Base-by-base conservation (phyloP, 2,329 filamentous ascomycete genomes). In the Arthrobotrys iridis region DNA sequence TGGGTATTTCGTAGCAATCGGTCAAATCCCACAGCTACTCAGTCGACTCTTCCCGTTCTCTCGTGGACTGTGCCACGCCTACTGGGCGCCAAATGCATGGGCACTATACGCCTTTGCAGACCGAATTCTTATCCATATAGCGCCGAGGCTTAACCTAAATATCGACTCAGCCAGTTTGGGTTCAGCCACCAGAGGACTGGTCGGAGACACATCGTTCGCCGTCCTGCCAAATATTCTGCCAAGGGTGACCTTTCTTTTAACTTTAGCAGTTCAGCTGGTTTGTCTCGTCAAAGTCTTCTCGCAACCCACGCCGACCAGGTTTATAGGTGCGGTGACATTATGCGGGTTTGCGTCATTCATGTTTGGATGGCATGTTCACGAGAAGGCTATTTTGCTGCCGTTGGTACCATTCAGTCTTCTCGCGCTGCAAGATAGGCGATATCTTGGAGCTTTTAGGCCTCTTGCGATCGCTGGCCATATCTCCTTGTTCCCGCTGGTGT, bases 11-110 rank as follows among this genome's bases (percentile, higher is more conserved):
- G 89, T 87, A 2, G 85, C 89, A 72, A 90, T 90, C 88, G 88
- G 88, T 6, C 95, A 98, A 82, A 87, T 97, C 13, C 87, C 90
- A 10, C 95, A 98, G 83, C 85, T 99, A 20, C 83, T 95, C 73
- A 90, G 89, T 80, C 87, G 95, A 35, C 84, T 99, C 6, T 99
- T 99, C 79, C 95, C 95, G 0, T 99, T 99, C 82, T 93, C 93
- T 0, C 87, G 95, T 73, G 95, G 95, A 0, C 85, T 99, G 3
- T 98, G 94, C 81, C 95, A 99, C 84, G 95, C 95, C 0, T 99
- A 99, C 82, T 99, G 95, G 95, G 95, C 95, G 10, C 93, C 95
- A 0, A 99, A 99, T 79, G 85, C 97, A 0, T 99, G 95, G 95
- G 94, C 95, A 0, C 87, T 98, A 81, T 99, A 99, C 83, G 97